phyloP scores from a whole-genome alignment of 2,329 filamentous ascomycete species.

The Ascochyta lentis region DNA sequence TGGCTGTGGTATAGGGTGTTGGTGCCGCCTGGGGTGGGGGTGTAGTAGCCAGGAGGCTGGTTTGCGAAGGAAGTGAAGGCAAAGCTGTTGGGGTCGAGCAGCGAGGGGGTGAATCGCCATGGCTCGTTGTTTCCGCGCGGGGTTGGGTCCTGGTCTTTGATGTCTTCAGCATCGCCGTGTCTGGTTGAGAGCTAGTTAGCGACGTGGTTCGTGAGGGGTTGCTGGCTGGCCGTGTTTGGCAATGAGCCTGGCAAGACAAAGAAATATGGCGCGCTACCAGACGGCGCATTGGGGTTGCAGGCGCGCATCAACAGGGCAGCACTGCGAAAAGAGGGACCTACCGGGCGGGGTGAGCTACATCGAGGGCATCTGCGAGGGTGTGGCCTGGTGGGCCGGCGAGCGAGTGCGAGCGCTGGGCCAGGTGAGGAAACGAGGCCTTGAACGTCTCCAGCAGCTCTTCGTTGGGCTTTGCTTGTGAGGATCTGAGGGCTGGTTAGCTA shows the following conservation, averaged over 20 bases:
- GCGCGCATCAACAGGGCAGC: constrained; percentile 10
- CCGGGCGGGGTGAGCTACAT: constrained; percentile 53
- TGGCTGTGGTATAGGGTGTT: constrained; percentile 83
- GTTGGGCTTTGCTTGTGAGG: constrained; percentile 82
- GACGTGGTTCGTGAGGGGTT: constrained; percentile 2
- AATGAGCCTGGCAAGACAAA: constrained; percentile 2
- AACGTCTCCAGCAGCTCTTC: constrained; percentile 86
- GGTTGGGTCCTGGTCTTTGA: constrained; percentile 83
- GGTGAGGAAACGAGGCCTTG: constrained; percentile 80
- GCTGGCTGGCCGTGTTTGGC: neutral
- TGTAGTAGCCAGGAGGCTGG: constrained; percentile 84
- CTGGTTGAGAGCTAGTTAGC: constrained; percentile 40
- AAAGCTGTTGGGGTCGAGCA: constrained; percentile 85
- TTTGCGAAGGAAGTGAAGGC: constrained; percentile 80
- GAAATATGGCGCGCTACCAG: constrained; percentile 2
- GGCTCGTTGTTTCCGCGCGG: constrained; percentile 79
- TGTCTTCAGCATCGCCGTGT: constrained; percentile 55
- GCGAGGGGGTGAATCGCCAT: constrained; percentile 87
- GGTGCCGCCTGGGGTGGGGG: constrained; percentile 81
- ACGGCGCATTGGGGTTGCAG: constrained; percentile 8
- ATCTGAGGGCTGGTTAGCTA: constrained; percentile 57
- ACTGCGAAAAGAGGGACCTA: constrained; percentile 41
- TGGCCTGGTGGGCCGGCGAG: constrained; percentile 50
- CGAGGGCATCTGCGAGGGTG: constrained; percentile 56
- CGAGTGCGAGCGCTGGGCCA: constrained; percentile 58